phyloP scores from a whole-genome alignment of 192 early-diverging fungal genomes.

The Dimargaris cristalligena region DNA sequence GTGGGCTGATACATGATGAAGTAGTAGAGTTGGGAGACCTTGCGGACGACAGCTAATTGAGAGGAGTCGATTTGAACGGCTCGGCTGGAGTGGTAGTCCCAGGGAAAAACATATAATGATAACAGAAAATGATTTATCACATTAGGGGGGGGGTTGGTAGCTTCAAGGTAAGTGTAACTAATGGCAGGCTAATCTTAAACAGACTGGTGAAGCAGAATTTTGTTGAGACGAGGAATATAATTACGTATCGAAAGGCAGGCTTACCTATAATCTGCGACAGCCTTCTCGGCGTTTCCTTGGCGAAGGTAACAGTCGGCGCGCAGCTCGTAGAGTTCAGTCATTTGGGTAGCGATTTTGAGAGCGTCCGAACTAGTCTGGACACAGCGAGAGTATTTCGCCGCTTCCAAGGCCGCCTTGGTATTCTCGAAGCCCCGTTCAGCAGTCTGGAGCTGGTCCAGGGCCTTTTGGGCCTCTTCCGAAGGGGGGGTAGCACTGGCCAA shows the following conservation, averaged over 20 bases:
- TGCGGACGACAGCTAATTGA: slow-evolving; percentile 37
- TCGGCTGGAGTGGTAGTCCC: too few relatives aligned
- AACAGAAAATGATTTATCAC: too few relatives aligned
- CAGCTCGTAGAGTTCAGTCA: slow-evolving; percentile 33
- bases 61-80: slow-evolving; percentile 56
- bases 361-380: slow-evolving; percentile 29
- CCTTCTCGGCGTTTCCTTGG: slow-evolving; percentile 65
- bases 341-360: slow-evolving; percentile 37
- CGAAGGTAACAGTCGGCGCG: slow-evolving; percentile 59
- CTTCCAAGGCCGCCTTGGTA: slow-evolving; percentile 24
- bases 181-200: too few relatives aligned
- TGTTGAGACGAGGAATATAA: too few relatives aligned
- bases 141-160: too few relatives aligned
- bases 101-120: too few relatives aligned
- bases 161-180: too few relatives aligned
- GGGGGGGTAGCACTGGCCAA: neutral
- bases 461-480: neutral
- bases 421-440: slow-evolving; percentile 22
- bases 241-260: too few relatives aligned
- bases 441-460: slow-evolving; percentile 19
- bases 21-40: slow-evolving; percentile 55
- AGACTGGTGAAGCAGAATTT: too few relatives aligned
- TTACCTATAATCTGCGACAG: slow-evolving; percentile 71
- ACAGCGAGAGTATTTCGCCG: slow-evolving; percentile 35
- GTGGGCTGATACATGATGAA: slow-evolving; percentile 48